These are phyloP conservation scores for Shiraia sp. DNA, from an alignment of 2,329 filamentous ascomycete species.

Conservation along the genomic window DNA sequence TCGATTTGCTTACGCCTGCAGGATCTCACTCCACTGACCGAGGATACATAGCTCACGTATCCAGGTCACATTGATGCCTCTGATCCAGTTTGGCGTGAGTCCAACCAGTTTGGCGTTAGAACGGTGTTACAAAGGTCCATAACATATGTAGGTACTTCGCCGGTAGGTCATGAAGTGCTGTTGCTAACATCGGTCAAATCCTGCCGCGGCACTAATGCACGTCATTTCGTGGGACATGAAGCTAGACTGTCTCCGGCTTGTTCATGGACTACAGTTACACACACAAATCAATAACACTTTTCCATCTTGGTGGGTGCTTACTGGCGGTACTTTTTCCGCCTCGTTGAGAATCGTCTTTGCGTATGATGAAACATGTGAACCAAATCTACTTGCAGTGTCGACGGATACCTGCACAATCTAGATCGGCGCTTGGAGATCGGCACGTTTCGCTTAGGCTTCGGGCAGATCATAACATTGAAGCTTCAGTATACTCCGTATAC, in stretches of 20 bases:
- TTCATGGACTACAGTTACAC: neutral
- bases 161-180: conserved; percentile 4
- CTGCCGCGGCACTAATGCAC: conserved; percentile 10
- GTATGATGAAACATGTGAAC: conserved; percentile 3
- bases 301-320: neutral
- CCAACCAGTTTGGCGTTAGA: conserved; percentile 1
- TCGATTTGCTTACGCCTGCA: conserved; percentile 5
- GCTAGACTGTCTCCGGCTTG: conserved; percentile 3
- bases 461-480: neutral
- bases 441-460: neutral
- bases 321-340: conserved; percentile 8
- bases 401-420: conserved; percentile 21
- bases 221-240: conserved; percentile 10
- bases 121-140: conserved; percentile 7
- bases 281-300: conserved; percentile 15
- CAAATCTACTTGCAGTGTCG: conserved; percentile 2
- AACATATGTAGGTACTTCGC: conserved; percentile 5
- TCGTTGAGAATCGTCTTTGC: conserved; percentile 7
- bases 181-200: conserved; percentile 7
- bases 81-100: neutral
- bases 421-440: conserved; percentile 9
- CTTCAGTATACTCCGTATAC: neutral
- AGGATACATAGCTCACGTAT: conserved; percentile 1
- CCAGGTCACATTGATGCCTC: conserved; percentile 1
- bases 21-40: conserved; percentile 2